These are phyloP conservation scores for Apiotrichum gamsii DNA, from an alignment of 1,284 basidiomycete genomes.

Conservation along the genomic window DNA sequence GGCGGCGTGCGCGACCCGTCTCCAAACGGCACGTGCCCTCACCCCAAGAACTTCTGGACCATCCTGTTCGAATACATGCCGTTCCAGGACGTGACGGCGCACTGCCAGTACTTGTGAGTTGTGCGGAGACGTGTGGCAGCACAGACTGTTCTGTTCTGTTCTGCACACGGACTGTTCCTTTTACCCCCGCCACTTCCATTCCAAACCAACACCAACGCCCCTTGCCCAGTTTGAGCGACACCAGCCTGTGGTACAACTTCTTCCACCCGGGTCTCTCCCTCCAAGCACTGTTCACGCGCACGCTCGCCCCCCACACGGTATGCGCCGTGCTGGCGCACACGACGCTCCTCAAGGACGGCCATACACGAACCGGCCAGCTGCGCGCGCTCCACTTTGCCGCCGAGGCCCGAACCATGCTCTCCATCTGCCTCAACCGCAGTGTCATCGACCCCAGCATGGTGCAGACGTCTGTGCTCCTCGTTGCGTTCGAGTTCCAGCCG, in stretches of 20 bases:
- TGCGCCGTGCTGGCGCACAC: conserved; percentile 27
- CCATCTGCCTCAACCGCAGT: conserved; percentile 20
- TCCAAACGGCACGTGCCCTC: too few species aligned
- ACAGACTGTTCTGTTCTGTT: too few species aligned
- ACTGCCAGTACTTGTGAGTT: conserved; percentile 1
- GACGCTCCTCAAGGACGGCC: conserved; percentile 24
- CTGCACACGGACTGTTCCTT: too few species aligned
- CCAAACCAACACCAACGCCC: not conserved
- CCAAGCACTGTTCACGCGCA: conserved; percentile 8
- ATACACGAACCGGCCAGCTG: conserved; percentile 11
- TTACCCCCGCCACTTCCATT: not conserved
- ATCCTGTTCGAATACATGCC: not conserved
- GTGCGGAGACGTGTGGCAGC: too few species aligned
- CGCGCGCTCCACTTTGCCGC: conserved; percentile 24
- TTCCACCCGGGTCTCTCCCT: conserved; percentile 24
- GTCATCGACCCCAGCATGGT: conserved; percentile 21
- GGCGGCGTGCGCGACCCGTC: not conserved
- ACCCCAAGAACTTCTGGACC: conserved; percentile 5
- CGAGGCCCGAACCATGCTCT: conserved; percentile 24
- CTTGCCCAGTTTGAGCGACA: conserved; percentile 19
- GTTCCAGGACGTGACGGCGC: not conserved
- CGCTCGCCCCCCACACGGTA: conserved; percentile 19
- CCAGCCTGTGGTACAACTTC: conserved; percentile 23
- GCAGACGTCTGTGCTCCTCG: conserved; percentile 27
- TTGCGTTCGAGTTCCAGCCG: conserved; percentile 30